Conservation (phyloP, 495 filamentous ascomycete genomes). For the Podospora fimiseda region DNA sequence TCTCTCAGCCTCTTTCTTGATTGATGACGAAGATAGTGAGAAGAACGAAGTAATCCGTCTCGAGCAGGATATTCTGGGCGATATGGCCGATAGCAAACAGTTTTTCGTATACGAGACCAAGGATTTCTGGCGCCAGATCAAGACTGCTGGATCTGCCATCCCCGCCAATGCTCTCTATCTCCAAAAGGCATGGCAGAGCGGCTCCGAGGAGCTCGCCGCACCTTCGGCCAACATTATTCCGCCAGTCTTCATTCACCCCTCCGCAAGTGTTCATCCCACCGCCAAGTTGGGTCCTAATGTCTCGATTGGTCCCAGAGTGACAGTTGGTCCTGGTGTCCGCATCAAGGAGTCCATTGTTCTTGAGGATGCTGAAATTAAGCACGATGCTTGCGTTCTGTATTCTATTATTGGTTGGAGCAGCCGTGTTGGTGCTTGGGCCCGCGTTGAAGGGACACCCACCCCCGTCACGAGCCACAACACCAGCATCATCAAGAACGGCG, state of each 20-base stretch:
- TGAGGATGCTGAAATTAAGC: conserved; percentile 92
- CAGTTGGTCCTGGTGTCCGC: conserved; percentile 80
- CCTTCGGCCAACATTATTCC: conserved; percentile 87
- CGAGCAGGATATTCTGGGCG: conserved; percentile 95
- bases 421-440: conserved; percentile 92
- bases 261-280: conserved; percentile 86
- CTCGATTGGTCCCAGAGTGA: conserved; percentile 79
- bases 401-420: conserved; percentile 97
- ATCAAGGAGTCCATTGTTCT: conserved; percentile 95
- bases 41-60: conserved; percentile 87
- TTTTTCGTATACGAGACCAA: conserved; percentile 99
- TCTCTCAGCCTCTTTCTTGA: conserved; percentile 72
- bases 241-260: conserved; percentile 95
- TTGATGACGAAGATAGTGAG: conserved; percentile 64
- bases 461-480: conserved; percentile 85
- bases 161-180: conserved; percentile 97
- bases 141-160: conserved; percentile 95
- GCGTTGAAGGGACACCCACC: conserved; percentile 93
- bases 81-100: conserved; percentile 93
- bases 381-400: conserved; percentile 93
- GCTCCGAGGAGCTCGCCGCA: conserved; percentile 72
- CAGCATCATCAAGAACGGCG: conserved; percentile 90
- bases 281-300: conserved; percentile 98
- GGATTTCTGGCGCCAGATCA: conserved; percentile 99
- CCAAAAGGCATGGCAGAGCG: conserved; percentile 83